Percentiles rank a stretch among this genome's conserved stretches.
These are phyloP conservation scores for Terana coerulea DNA, from an alignment of 768 basidiomycete species.

Conservation along the genomic window DNA sequence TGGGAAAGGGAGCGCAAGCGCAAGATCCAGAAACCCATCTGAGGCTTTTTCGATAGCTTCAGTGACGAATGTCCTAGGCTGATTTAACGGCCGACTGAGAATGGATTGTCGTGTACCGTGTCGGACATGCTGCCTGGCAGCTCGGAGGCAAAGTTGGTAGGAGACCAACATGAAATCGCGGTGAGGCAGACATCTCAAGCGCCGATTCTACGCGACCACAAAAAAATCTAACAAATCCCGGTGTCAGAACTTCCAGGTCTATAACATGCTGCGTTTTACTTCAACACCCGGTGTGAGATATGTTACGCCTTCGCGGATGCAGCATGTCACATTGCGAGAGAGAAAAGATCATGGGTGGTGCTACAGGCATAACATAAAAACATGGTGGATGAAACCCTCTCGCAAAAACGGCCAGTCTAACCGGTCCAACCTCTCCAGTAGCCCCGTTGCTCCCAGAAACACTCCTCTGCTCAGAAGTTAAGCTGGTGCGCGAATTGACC, in stretches of 20 bases:
- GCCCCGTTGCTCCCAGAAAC: background rate
- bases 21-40: slow-evolving; percentile 73
- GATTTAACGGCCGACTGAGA: background rate
- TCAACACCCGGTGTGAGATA: too few relatives aligned
- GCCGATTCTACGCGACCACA: background rate
- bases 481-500: slow-evolving; percentile 96
- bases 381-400: slow-evolving; percentile 19
- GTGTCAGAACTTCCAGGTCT: background rate
- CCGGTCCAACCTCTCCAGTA: slow-evolving; percentile 8
- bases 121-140: slow-evolving; percentile 1
- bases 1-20: slow-evolving; percentile 70
- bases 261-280: too few relatives aligned
- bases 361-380: slow-evolving; percentile 36
- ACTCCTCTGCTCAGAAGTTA: slow-evolving; percentile 56
- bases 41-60: slow-evolving; percentile 22
- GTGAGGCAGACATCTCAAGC: background rate
- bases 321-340: slow-evolving; percentile 16
- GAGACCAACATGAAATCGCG: slow-evolving; percentile 5
- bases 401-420: background rate
- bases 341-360: slow-evolving; percentile 27
- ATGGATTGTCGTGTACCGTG: background rate
- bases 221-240: too few relatives aligned
- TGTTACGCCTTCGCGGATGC: slow-evolving; percentile 19
- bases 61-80: slow-evolving; percentile 18
- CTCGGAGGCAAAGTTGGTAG: background rate